These are phyloP conservation scores for Seminavis robusta DNA, from an alignment of 108 stramenopile genomes.

Conservation along the genomic window DNA sequence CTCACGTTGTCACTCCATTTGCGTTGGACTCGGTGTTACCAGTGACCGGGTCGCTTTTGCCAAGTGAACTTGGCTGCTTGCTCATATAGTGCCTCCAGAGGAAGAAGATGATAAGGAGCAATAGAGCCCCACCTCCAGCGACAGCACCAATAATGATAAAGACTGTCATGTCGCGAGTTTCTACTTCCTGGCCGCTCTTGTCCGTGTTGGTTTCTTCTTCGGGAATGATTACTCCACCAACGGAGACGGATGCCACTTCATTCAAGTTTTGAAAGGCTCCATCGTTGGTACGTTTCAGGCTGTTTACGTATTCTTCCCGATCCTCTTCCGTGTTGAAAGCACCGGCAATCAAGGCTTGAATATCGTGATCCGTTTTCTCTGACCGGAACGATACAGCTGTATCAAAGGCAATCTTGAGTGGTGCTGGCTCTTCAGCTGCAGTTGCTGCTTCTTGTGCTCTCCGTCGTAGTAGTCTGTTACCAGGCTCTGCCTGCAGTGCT, in stretches of 20 bases:
- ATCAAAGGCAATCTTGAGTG: constrained; percentile 12
- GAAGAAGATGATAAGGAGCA: constrained; percentile 20
- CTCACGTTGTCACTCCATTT: neutral
- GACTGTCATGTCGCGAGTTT: neutral
- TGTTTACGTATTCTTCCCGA: constrained; percentile 10
- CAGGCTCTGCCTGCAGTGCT: neutral
- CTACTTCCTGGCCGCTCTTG: neutral
- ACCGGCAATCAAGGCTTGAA: constrained; percentile 21
- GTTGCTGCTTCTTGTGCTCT: neutral
- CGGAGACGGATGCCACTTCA: neutral
- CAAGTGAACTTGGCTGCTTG: constrained; percentile 3
- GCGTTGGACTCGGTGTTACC: neutral
- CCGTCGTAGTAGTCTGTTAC: neutral
- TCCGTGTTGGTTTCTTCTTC: neutral
- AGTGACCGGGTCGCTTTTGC: neutral
- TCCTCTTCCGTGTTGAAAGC: constrained; percentile 23
- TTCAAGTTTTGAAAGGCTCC: neutral
- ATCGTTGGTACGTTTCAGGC: constrained; percentile 9
- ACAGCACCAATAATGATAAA: constrained; percentile 31
- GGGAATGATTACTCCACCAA: constrained; percentile 5
- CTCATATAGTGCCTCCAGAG: neutral
- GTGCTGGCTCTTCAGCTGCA: neutral
- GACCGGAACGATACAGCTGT: constrained; percentile 18
- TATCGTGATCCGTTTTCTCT: neutral
- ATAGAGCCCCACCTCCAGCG: constrained; percentile 27